These are phyloP conservation scores for Aureobasidium sp. DNA, from an alignment of 2,329 filamentous ascomycete genomes.

Conservation along the genomic window DNA sequence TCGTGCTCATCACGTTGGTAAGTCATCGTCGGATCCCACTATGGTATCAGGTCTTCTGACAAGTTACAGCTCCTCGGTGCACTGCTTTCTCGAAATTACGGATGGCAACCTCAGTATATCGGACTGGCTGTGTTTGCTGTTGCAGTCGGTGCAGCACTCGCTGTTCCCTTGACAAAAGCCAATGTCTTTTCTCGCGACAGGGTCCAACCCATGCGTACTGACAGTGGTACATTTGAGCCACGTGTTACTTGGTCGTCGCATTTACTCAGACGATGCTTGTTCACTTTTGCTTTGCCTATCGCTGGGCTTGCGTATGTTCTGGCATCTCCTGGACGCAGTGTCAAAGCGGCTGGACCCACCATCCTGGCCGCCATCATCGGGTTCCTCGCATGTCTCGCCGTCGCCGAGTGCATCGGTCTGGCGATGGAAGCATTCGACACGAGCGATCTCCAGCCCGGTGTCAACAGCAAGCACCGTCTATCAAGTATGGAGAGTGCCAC, in stretches of 20 bases:
- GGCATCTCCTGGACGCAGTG: conserved; percentile 55
- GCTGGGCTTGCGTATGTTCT: conserved; percentile 62
- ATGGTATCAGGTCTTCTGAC: not conserved
- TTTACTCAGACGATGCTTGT: conserved; percentile 59
- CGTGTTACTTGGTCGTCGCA: conserved; percentile 65
- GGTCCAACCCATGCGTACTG: conserved; percentile 51
- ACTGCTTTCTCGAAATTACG: conserved; percentile 62
- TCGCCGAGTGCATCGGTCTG: conserved; percentile 68
- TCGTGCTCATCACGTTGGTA: conserved; percentile 65
- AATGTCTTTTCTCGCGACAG: conserved; percentile 61
- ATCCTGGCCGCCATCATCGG: conserved; percentile 60
- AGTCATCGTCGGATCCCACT: conserved; percentile 21
- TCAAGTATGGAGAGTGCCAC: conserved; percentile 39
- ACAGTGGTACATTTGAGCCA: conserved; percentile 60
- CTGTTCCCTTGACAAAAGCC: conserved; percentile 68
- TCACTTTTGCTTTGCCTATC: conserved; percentile 60
- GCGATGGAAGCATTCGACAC: conserved; percentile 78
- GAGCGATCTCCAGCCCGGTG: conserved; percentile 68
- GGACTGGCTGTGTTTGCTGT: conserved; percentile 61
- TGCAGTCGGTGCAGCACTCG: conserved; percentile 60
- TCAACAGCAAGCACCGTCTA: conserved; percentile 47
- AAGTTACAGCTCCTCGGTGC: conserved; percentile 54
- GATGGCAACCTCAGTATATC: conserved; percentile 56
- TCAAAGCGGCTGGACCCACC: conserved; percentile 57
- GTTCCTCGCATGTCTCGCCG: conserved; percentile 64